Percentiles rank a stretch among this genome's conserved stretches.
phyloP scores from a whole-genome alignment of 1,284 basidiomycete genomes.

The Pseudozyma tsukubaensis region DNA sequence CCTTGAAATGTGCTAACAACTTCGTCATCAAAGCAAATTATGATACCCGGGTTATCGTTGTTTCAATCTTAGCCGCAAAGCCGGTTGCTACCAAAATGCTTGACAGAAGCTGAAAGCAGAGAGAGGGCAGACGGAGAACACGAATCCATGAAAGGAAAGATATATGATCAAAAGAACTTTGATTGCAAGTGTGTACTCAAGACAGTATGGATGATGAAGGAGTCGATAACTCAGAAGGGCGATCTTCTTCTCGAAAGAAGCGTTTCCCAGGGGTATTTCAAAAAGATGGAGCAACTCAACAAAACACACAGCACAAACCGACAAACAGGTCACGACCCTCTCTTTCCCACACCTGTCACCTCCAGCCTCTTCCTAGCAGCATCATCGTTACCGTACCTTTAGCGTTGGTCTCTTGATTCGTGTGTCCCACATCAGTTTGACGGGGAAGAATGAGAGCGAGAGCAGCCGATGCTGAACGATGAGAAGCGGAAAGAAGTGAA shows the following conservation, averaged over 20 bases:
- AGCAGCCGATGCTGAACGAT: background rate
- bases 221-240: constrained; percentile 19
- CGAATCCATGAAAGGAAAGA: no score
- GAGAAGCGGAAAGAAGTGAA: background rate
- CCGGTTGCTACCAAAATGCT: no score
- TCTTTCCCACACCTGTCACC: background rate
- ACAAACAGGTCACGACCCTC: constrained; percentile 3
- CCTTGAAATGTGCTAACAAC: constrained; percentile 14
- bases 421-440: no score
- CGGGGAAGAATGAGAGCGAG: no score
- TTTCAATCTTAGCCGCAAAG: no score
- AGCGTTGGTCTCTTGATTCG: no score
- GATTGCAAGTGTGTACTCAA: background rate
- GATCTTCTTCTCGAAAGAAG: background rate
- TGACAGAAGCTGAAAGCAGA: background rate
- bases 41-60: background rate
- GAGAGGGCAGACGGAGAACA: no score
- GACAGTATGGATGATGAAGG: no score
- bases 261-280: background rate
- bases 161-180: background rate
- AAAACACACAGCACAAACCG: constrained; percentile 5
- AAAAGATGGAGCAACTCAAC: background rate
- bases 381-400: background rate
- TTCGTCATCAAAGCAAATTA: no score
- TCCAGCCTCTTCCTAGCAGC: background rate